A percentile compares a stretch with the other conserved stretches of the same genome.
These are phyloP conservation scores for Cladorrhinum samala DNA, from an alignment of 495 filamentous ascomycete species.

Conservation along the genomic window DNA sequence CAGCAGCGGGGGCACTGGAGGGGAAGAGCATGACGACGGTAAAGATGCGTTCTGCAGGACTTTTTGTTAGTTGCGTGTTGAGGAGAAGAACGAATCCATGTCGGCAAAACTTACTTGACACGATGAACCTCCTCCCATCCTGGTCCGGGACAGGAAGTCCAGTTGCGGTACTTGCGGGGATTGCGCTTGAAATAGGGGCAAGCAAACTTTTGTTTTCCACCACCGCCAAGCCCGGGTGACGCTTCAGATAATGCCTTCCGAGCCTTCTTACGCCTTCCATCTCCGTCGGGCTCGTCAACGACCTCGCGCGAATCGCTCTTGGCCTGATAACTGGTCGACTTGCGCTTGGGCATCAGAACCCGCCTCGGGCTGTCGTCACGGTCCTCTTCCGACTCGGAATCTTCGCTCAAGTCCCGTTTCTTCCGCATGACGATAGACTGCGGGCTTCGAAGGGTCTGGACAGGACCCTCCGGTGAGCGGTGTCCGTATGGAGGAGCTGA, in stretches of 20 bases:
- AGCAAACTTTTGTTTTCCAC: slow-evolving; percentile 21
- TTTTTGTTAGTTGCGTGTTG: background rate
- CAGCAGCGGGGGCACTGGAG: slow-evolving; percentile 28
- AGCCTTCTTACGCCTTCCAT: slow-evolving; percentile 23
- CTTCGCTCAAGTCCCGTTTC: too few species aligned
- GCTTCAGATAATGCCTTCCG: background rate
- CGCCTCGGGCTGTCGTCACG: background rate
- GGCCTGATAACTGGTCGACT: background rate
- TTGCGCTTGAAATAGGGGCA: slow-evolving; percentile 31
- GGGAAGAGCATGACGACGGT: slow-evolving; percentile 23
- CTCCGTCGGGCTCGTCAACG: slow-evolving; percentile 8
- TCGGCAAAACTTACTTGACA: slow-evolving; percentile 24
- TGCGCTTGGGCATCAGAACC: background rate
- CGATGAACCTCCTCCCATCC: slow-evolving; percentile 31
- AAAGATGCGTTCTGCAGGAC: slow-evolving; percentile 30
- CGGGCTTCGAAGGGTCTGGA: background rate
- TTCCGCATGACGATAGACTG: background rate
- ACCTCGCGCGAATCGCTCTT: background rate
- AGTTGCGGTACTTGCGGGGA: slow-evolving; percentile 25
- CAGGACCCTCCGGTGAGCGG: background rate
- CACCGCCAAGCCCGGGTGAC: background rate
- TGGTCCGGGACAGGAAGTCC: slow-evolving; percentile 29
- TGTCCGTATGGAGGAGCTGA: background rate
- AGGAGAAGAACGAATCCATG: background rate
- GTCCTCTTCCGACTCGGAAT: background rate